These are phyloP conservation scores for Populus hybrid DNA, from an alignment of 441 rosid genomes.

Conservation along the genomic window DNA sequence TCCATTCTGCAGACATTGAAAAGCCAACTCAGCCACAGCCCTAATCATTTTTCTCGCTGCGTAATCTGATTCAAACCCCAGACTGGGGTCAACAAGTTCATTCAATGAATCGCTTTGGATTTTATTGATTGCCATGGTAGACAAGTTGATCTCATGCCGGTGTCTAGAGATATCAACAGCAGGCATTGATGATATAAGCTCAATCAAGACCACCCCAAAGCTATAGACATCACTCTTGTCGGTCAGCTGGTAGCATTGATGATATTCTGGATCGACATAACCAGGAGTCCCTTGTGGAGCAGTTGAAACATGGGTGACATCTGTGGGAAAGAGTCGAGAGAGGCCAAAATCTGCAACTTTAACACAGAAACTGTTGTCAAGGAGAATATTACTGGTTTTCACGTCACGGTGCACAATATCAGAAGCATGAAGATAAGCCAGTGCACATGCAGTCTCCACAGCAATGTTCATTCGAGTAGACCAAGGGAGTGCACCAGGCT, in stretches of 20 bases:
- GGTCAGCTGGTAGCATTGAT: conserved; percentile 78
- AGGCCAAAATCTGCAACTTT: conserved; percentile 86
- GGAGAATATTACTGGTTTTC: conserved; percentile 77
- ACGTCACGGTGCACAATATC: conserved; percentile 81
- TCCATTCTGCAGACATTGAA: conserved; percentile 71
- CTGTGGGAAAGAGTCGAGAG: conserved; percentile 61
- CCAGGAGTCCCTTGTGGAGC: conserved; percentile 98
- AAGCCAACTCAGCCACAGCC: conserved; percentile 78
- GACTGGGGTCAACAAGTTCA: conserved; percentile 61
- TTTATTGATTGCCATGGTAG: conserved; percentile 71
- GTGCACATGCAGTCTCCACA: conserved; percentile 71
- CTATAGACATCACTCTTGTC: conserved; percentile 93
- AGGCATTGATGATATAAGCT: conserved; percentile 82
- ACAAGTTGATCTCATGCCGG: conserved; percentile 69
- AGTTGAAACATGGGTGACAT: conserved; percentile 75
- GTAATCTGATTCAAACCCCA: conserved; percentile 62
- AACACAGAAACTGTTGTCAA: conserved; percentile 54
- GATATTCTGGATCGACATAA: conserved; percentile 89
- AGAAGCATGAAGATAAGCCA: conserved; percentile 74
- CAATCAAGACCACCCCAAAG: conserved; percentile 84
- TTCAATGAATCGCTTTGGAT: conserved; percentile 52
- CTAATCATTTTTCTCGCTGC: conserved; percentile 42
- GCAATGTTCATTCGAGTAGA: conserved; percentile 62
- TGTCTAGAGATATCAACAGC: conserved; percentile 87
- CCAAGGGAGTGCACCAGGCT: conserved; percentile 64